Evolutionary conservation across 345 rosid genomes (phyloP).

Genomic region (Carallia pectinifolia): DNA sequence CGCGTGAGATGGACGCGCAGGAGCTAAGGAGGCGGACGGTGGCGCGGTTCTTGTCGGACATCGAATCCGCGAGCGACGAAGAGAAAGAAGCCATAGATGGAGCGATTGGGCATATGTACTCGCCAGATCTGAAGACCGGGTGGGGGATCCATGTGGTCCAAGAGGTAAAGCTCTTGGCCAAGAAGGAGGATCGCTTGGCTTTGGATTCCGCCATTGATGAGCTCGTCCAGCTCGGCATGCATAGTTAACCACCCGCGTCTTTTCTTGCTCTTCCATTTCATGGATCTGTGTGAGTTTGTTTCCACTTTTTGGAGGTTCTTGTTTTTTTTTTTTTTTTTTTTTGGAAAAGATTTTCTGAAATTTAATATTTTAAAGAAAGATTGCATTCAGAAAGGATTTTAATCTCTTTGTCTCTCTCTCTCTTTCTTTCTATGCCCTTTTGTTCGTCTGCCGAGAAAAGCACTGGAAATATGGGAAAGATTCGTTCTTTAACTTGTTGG

Average conservation of each 20-base stretch:
- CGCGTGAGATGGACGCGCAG: conserved; percentile 73
- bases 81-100: conserved; percentile 48
- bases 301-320: neutral
- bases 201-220: neutral
- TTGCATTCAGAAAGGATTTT: too few relatives aligned
- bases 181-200: neutral
- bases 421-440: too few relatives aligned
- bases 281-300: neutral
- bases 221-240: neutral
- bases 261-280: neutral
- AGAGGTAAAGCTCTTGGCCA: neutral
- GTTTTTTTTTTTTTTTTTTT: too few relatives aligned
- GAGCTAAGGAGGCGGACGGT: conserved; percentile 68
- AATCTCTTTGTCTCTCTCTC: too few relatives aligned
- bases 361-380: too few relatives aligned
- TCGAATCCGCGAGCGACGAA: conserved; percentile 55
- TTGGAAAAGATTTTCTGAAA: too few relatives aligned
- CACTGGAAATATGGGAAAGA: too few relatives aligned
- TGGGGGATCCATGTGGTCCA: conserved; percentile 97
- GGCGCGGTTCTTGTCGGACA: conserved; percentile 62
- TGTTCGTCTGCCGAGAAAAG: too few relatives aligned
- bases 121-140: conserved; percentile 93
- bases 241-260: neutral
- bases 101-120: conserved; percentile 79
- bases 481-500: too few relatives aligned